Evolutionary conservation across 116 monocot genomes (phyloP).

Genomic region (Posidonia oceanica): DNA sequence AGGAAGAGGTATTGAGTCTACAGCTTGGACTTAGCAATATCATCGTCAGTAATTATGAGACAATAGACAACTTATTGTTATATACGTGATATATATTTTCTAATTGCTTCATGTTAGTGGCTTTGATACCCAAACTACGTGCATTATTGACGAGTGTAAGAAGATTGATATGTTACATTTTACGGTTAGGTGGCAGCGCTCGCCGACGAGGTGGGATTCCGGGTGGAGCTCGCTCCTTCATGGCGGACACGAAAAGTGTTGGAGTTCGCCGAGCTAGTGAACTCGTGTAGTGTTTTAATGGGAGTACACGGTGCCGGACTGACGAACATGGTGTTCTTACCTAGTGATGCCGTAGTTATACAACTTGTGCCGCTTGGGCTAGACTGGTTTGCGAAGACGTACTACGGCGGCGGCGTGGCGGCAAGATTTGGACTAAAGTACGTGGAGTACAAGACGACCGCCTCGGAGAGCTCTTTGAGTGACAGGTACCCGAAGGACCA

Average conservation of each 20-base stretch:
- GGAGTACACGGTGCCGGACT: too few species aligned
- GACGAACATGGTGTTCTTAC: too few species aligned
- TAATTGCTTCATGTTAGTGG: too few species aligned
- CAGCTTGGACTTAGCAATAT: too few species aligned
- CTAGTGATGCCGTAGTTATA: too few species aligned
- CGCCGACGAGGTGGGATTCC: constrained; percentile 28
- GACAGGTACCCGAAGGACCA: constrained; percentile 43
- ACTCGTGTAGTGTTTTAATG: too few species aligned
- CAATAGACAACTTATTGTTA: too few species aligned
- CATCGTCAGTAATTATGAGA: too few species aligned
- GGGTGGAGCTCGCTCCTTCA: constrained; percentile 25
- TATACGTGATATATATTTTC: too few species aligned
- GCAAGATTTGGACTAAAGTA: constrained; percentile 42
- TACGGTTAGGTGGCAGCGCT: not conserved
- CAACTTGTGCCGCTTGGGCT: constrained; percentile 71
- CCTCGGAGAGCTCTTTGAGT: constrained; percentile 54
- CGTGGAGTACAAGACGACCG: constrained; percentile 39
- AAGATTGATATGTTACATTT: too few species aligned
- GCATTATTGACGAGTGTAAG: too few species aligned
- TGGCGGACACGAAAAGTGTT: constrained; percentile 13
- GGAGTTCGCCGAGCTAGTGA: not conserved
- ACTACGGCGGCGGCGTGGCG: constrained; percentile 40
- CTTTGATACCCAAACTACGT: too few species aligned
- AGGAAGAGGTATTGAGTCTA: not conserved
- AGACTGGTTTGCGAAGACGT: constrained; percentile 43